Evolutionary conservation across 2,329 filamentous ascomycete genomes (phyloP).

Genomic region (Daldinia sp.): DNA sequence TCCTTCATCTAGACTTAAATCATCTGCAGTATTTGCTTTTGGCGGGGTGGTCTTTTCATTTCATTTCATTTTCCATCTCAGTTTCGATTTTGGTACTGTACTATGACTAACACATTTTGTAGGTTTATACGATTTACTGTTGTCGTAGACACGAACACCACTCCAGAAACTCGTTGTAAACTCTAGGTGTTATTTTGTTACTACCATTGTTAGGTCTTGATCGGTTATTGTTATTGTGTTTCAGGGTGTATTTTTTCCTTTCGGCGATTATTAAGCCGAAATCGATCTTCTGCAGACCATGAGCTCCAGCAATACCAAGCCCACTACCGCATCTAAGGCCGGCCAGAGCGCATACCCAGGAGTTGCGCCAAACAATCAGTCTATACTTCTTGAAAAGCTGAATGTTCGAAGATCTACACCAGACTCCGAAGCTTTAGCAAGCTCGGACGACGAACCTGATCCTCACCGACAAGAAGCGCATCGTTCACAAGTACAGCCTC

Average conservation of each 20-base stretch:
- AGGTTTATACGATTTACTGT: slow-evolving; percentile 25
- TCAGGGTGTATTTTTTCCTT: slow-evolving; percentile 11
- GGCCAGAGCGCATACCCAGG: slow-evolving; percentile 56
- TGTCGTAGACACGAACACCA: slow-evolving; percentile 10
- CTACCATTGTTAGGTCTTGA: slow-evolving; percentile 36
- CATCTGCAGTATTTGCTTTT: slow-evolving; percentile 19
- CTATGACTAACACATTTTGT: slow-evolving; percentile 23
- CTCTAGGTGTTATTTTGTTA: slow-evolving; percentile 14
- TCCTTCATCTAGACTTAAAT: slow-evolving; percentile 30
- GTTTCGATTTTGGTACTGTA: slow-evolving; percentile 6
- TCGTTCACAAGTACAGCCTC: slow-evolving; percentile 58
- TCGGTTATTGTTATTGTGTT: slow-evolving; percentile 29
- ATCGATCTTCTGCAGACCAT: slow-evolving; percentile 50
- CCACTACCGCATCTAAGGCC: slow-evolving; percentile 60
- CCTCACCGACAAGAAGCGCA: slow-evolving; percentile 64
- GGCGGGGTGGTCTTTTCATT: slow-evolving; percentile 13
- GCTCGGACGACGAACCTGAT: slow-evolving; percentile 91
- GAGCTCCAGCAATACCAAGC: slow-evolving; percentile 61
- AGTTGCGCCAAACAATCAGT: slow-evolving; percentile 65
- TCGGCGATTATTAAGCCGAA: slow-evolving; percentile 20
- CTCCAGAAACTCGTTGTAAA: slow-evolving; percentile 8
- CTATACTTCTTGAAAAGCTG: slow-evolving; percentile 76
- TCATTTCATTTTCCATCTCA: slow-evolving; percentile 4
- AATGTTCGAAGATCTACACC: slow-evolving; percentile 85
- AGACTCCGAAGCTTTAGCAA: slow-evolving; percentile 91